phyloP scores from a whole-genome alignment of 192 early-diverging fungal genomes.

The Backusella morwellensis region DNA sequence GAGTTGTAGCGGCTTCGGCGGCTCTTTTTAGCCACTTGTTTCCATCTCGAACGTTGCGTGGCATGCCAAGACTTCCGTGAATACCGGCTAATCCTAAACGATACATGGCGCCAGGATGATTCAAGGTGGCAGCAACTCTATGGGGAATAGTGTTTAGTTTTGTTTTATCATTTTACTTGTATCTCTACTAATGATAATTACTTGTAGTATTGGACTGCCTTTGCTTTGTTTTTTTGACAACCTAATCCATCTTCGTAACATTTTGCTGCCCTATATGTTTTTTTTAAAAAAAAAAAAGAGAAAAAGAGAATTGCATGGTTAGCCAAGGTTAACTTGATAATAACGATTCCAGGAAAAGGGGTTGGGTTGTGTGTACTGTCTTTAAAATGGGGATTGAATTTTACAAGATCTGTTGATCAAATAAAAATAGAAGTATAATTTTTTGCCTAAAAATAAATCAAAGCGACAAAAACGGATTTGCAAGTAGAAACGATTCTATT shows the following conservation, averaged over 20 bases:
- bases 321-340: background rate
- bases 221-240: constrained; percentile 48
- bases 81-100: constrained; percentile 40
- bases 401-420: background rate
- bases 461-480: background rate
- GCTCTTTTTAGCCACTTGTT: constrained; percentile 60
- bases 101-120: constrained; percentile 63
- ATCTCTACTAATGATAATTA: constrained; percentile 14
- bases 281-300: background rate
- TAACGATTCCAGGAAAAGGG: background rate
- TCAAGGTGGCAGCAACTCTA: constrained; percentile 21
- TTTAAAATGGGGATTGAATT: constrained; percentile 5
- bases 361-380: background rate
- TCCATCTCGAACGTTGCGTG: constrained; percentile 53
- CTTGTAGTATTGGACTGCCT: constrained; percentile 68
- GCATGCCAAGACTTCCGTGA: constrained; percentile 50
- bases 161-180: background rate
- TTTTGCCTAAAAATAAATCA: background rate
- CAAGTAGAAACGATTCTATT: background rate
- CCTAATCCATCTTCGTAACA: constrained; percentile 70
- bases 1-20: constrained; percentile 51
- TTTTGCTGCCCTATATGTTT: constrained; percentile 38
- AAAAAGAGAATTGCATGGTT: background rate
- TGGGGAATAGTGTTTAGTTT: background rate
- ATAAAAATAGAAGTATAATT: background rate